Conservation (phyloP, 805 yeast genomes). For the Metschnikowia aberdeeniae region DNA sequence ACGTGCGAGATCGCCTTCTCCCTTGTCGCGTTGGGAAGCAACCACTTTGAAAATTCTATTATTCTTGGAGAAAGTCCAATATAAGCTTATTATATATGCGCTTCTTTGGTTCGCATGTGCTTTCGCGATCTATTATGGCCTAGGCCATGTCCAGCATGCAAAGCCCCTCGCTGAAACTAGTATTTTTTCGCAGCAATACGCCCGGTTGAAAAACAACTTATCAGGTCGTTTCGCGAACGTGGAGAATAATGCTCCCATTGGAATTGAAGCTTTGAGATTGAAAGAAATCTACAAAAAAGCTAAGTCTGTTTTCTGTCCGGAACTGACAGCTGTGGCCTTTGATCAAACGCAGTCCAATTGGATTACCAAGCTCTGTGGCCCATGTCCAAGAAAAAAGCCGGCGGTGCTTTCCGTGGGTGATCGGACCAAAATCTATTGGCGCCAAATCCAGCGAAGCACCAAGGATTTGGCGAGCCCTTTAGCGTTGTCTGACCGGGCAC, state of each 20-base stretch:
- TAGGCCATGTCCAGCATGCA: not conserved
- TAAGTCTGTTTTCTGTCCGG: not conserved
- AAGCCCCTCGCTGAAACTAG: no score
- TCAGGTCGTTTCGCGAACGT: not conserved
- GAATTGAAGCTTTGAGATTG: not conserved
- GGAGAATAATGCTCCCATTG: no score
- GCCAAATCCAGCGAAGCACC: no score
- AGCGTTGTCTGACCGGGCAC: no score
- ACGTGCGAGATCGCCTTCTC: not conserved
- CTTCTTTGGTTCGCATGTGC: not conserved
- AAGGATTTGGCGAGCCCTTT: no score
- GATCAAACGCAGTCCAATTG: no score
- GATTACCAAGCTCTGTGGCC: no score
- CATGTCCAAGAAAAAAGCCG: no score
- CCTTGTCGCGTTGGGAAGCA: not conserved
- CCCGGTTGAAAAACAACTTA: not conserved
- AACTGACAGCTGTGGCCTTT: not conserved
- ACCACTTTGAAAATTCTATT: not conserved
- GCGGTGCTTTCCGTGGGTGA: no score
- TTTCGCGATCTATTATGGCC: not conserved
- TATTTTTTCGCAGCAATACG: not conserved
- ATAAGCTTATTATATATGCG: not conserved
- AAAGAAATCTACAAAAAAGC: not conserved
- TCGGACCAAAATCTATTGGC: no score
- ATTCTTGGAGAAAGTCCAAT: not conserved